Evolutionary conservation across 2,329 filamentous ascomycete genomes (phyloP), one percentile per base, ranked within the genome.

Genomic region (Talaromyces sp.): DNA sequence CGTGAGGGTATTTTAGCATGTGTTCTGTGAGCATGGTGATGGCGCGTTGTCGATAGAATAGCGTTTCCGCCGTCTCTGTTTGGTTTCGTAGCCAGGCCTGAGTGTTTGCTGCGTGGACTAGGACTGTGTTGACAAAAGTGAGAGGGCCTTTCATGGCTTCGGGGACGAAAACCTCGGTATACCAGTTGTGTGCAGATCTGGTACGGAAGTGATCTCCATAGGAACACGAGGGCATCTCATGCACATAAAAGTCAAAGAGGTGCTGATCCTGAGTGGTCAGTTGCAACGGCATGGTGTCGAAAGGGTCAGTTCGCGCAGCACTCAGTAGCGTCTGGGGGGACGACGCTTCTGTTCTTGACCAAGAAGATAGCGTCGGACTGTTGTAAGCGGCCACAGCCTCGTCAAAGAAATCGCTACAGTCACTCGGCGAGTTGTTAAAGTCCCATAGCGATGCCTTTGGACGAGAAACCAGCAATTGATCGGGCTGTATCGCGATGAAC

Each of bases 181-280:
- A 76, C 75, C 74, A 76, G 42, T 77, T 75, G 56, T 77, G 73
- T 8, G 75, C 73, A 31, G 72, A 70, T 7, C 64, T 36, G 3
- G 71, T 72, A 8, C 70, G 69, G 33, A 70, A 70, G 61, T 75
- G 71, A n/a, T 70, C 66, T 18, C 73, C 76, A 55, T 77, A 78
- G 4, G 74, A 76, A 64, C 71, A 74, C 3, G 74, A 67, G 2
- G 74, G 74, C 73, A 78, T 77, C 36, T 74, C 69, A 42, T 73
- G 73, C n/a, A 73, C 71, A 61, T 77, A 78, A 44, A 76, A 77
- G 62, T 78, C 74, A 57, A 77, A 76, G 2, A 77, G 63, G 28
- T 65, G 64, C 57, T 74, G 67, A 16, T 71, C 73, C 52, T 75
- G 69, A 23, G 59, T 56, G 57, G 70, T 69, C 33, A 76, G 53